Conservation (phyloP, 2,329 filamentous ascomycete genomes). For the Neofusicoccum umdonicola region DNA sequence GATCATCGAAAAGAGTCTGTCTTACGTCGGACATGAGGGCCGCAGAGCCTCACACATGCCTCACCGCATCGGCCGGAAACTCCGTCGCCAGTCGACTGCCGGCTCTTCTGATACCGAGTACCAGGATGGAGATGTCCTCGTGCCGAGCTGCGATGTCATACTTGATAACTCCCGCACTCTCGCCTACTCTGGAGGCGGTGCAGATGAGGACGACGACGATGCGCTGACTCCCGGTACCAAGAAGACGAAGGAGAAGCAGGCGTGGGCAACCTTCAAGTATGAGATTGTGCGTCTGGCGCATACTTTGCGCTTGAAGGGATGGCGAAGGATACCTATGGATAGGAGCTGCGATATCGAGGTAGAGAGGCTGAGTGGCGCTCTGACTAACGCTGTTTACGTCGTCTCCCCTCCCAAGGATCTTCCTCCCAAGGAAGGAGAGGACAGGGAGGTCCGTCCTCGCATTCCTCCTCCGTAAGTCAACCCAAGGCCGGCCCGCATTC, state of each 20-base stretch:
- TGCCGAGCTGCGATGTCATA: conserved; percentile 78
- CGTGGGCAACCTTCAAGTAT: conserved; percentile 84
- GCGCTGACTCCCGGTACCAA: conserved; percentile 39
- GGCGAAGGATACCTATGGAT: conserved; percentile 77
- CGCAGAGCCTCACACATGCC: conserved; percentile 20
- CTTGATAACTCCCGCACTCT: conserved; percentile 90
- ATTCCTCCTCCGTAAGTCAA: conserved; percentile 54
- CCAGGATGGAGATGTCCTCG: conserved; percentile 74
- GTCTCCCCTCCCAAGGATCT: conserved; percentile 75
- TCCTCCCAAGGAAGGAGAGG: conserved; percentile 38
- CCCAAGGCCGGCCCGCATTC: neutral
- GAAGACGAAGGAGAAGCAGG: conserved; percentile 66
- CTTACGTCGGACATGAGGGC: conserved; percentile 41
- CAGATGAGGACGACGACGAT: conserved; percentile 41
- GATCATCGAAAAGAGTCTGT: conserved; percentile 70
- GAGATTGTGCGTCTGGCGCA: conserved; percentile 89
- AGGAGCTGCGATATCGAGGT: conserved; percentile 67
- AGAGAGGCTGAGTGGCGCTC: conserved; percentile 78
- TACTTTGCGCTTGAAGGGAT: conserved; percentile 85
- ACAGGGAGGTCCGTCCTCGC: conserved; percentile 39
- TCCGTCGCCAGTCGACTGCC: conserved; percentile 44
- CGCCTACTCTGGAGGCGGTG: conserved; percentile 63
- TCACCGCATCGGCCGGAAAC: conserved; percentile 21
- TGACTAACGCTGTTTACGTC: conserved; percentile 96
- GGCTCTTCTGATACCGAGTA: conserved; percentile 84